Evolutionary conservation across 2,329 filamentous ascomycete species (phyloP), one percentile per base, ranked within the genome.

Genomic region (Fusarium sp.): DNA sequence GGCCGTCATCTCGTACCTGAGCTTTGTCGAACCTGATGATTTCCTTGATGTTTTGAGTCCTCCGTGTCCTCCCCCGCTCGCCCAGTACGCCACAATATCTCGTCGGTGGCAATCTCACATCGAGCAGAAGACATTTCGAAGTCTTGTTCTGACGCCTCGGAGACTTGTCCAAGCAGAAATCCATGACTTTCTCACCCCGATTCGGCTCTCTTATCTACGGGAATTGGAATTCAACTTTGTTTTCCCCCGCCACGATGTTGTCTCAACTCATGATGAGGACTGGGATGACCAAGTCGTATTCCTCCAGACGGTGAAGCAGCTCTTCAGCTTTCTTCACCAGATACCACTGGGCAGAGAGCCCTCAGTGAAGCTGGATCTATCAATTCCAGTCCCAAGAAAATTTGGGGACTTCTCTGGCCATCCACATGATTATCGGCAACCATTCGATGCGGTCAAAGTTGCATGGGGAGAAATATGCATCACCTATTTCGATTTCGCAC

Each of bases 61-160:
- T 23, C 23, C 23, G 3, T 23, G 23, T 23, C 23, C 23, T 23
- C 23, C 23, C 23, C 23, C 47, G 2, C 31, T 50, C 10, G 47
- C 47, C 12, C 31, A 30, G 23, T 36, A 34, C 1, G 31, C 47
- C 8, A 50, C 47, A 6, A 3, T 50, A 9, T 50, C 47, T 3
- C 47, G 47, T 2, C 47, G 36, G 12, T 50, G 47, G 47, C 47
- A 50, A 27, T 31, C 47, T 27, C 36, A 50, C 8, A 50, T 50
- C 2, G 47, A 50, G 5, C 30, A 30, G 3, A 30, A 50, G 47
- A 50, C 16, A 2, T 50, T 50, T 4, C 47, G 47, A 13, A 30
- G 47, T 18, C 12, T 50, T 5, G 34, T 50, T 4, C 2, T 50
- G 7, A 50, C 34, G 30, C 47, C 31, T 16, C 0, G 13, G 30